These are phyloP conservation scores for Roridomyces roridus DNA, from an alignment of 768 basidiomycete genomes.

Conservation along the genomic window DNA sequence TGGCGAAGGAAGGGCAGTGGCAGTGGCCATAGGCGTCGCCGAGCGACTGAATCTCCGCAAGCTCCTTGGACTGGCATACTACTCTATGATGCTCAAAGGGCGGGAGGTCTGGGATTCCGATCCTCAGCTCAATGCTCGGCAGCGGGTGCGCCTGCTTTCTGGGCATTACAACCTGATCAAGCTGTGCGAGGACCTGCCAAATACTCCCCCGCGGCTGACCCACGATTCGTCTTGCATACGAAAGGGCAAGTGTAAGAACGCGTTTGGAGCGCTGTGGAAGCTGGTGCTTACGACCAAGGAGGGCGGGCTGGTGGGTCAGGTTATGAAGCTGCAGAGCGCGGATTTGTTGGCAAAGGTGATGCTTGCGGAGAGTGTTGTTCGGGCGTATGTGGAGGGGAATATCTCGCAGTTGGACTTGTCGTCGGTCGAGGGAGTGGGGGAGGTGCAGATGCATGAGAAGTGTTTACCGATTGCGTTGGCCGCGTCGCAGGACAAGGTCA, in stretches of 20 bases:
- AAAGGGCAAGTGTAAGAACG: constrained; percentile 49
- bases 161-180: constrained; percentile 57
- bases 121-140: constrained; percentile 49
- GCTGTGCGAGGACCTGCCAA: constrained; percentile 50
- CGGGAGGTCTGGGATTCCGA: constrained; percentile 55
- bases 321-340: constrained; percentile 46
- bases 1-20: constrained; percentile 49
- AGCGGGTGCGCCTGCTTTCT: constrained; percentile 57
- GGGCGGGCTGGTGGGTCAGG: constrained; percentile 32
- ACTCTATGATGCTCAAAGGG: constrained; percentile 58
- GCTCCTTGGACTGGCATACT: constrained; percentile 57
- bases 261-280: constrained; percentile 54
- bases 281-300: constrained; percentile 44
- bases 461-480: constrained; percentile 50
- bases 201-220: constrained; percentile 46
- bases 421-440: constrained; percentile 32
- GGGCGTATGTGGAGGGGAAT: constrained; percentile 50
- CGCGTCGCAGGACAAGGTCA: constrained; percentile 49
- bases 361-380: constrained; percentile 54
- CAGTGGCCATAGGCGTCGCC: constrained; percentile 50
- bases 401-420: constrained; percentile 43
- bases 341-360: constrained; percentile 53
- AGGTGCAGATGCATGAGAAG: constrained; percentile 44
- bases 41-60: constrained; percentile 53
- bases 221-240: constrained; percentile 50